These are phyloP conservation scores for Citrus unshiu DNA, from an alignment of 345 rosid genomes.

Conservation along the genomic window DNA sequence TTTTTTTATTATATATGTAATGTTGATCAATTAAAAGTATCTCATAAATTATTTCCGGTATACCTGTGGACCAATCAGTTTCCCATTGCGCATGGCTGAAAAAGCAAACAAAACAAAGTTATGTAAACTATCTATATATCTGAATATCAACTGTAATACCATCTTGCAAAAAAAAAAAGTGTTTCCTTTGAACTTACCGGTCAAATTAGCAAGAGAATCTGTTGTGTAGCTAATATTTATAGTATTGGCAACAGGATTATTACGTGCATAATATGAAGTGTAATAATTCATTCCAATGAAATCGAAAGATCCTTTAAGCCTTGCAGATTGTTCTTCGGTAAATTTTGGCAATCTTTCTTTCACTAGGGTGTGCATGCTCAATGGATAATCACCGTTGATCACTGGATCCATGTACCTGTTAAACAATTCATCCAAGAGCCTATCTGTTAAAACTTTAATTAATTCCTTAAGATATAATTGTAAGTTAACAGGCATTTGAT, in stretches of 20 bases:
- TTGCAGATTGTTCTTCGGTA: background rate
- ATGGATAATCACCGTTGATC: background rate
- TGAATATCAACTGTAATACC: too few relatives aligned
- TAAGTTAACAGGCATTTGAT: too few relatives aligned
- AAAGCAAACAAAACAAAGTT: background rate
- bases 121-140: background rate
- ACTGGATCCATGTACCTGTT: background rate
- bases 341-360: background rate
- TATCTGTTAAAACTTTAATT: too few relatives aligned
- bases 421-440: too few relatives aligned
- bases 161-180: too few relatives aligned
- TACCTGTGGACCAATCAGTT: conserved; percentile 35
- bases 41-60: too few relatives aligned
- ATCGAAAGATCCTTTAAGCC: conserved; percentile 39
- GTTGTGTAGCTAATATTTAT: conserved; percentile 23
- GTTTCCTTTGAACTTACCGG: conserved; percentile 1
- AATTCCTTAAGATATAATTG: too few relatives aligned
- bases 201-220: conserved; percentile 17
- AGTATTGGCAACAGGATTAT: conserved; percentile 3
- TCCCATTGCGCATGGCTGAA: conserved; percentile 31
- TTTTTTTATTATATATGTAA: too few relatives aligned
- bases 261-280: conserved; percentile 30
- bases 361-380: background rate
- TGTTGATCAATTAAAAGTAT: too few relatives aligned
- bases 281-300: conserved; percentile 57